Percentiles rank a stretch among this genome's conserved stretches.
Evolutionary conservation across 2,329 filamentous ascomycete genomes (phyloP).

Genomic region (Cercospora sojina): DNA sequence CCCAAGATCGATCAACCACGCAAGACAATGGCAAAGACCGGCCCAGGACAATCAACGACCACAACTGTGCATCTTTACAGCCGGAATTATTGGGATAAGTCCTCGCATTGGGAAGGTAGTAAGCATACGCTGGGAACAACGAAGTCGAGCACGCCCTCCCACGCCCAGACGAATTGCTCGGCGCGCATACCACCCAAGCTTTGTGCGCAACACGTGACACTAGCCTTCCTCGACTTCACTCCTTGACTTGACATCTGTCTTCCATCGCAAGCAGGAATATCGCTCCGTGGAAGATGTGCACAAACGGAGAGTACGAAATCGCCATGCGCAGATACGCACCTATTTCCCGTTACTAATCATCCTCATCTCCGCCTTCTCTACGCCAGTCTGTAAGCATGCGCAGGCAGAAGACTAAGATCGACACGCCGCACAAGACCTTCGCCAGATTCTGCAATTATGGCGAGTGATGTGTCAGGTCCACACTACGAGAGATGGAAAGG

Average conservation of each 20-base stretch:
- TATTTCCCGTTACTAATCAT: not conserved
- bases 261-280: not conserved
- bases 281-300: not conserved
- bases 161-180: conserved; percentile 4
- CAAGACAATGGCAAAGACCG: not conserved
- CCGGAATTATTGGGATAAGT: not conserved
- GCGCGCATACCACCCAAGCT: conserved; percentile 6
- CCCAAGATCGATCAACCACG: not conserved
- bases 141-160: conserved; percentile 3
- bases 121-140: not conserved
- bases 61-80: not conserved
- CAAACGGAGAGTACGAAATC: not conserved
- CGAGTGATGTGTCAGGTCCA: too few relatives aligned
- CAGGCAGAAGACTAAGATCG: not conserved
- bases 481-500: too few relatives aligned
- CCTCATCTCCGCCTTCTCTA: not conserved
- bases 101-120: not conserved
- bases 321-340: not conserved
- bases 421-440: not conserved
- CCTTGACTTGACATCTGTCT: not conserved
- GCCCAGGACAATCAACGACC: not conserved
- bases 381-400: not conserved
- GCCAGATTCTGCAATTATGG: too few relatives aligned
- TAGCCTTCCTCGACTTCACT: not conserved
- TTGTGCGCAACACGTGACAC: not conserved